These are phyloP conservation scores for Mucor plumbeus DNA, from an alignment of 371 early-diverging fungal species.

Conservation along the genomic window DNA sequence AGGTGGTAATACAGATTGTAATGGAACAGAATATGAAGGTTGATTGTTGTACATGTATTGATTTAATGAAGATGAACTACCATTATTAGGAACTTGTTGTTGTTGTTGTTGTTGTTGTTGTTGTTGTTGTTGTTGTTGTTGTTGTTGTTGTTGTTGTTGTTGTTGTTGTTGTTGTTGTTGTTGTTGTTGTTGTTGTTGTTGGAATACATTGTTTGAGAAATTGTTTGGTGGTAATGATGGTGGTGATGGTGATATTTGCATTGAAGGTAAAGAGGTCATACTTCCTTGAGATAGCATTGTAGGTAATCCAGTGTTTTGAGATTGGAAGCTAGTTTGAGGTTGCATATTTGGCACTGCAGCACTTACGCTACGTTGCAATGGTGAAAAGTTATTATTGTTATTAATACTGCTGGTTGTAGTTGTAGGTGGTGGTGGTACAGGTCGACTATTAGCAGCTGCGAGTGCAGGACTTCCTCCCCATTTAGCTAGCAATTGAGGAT, in stretches of 20 bases:
- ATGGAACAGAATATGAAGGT: conserved; percentile 18
- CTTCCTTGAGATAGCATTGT: not conserved
- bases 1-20: conserved; percentile 37
- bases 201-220: not conserved
- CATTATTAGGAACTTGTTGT: conserved; percentile 10
- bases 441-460: conserved; percentile 20
- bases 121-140: conserved; percentile 4
- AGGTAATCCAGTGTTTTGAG: not conserved
- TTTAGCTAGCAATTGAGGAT: conserved; percentile 40
- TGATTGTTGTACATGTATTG: conserved; percentile 1
- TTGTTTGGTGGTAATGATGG: not conserved
- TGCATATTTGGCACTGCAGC: not conserved
- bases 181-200: conserved; percentile 4
- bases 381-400: conserved; percentile 22
- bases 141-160: conserved; percentile 19
- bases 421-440: conserved; percentile 26
- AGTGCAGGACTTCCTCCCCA: conserved; percentile 35
- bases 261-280: not conserved
- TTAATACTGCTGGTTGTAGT: not conserved
- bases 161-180: conserved; percentile 25
- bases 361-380: conserved; percentile 21
- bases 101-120: conserved; percentile 25
- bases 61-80: conserved; percentile 1
- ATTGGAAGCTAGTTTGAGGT: not conserved
- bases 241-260: not conserved